Base-by-base conservation (phyloP, 495 filamentous ascomycete species). In the Penicillium mononematosum region DNA sequence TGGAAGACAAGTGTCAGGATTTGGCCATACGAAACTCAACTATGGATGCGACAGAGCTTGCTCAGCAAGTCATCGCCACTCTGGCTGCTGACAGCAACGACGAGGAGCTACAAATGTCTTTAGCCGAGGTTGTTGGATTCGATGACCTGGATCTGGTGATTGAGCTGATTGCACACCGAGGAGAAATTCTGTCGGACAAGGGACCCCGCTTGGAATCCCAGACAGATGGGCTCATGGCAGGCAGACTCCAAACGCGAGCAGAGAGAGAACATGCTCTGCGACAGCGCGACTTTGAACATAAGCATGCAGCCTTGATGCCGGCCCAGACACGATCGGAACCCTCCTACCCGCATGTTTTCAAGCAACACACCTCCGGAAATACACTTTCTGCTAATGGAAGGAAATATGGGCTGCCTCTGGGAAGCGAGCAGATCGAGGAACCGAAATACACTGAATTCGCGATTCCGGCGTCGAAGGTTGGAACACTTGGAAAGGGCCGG, bases 301-400 rank as follows among this genome's bases (percentile, higher is more conserved):
- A 99, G 69, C 76, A 81, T 66, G 79, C 89, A 24, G 60, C 82
- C 9, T 70, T 98, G 51, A 81, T 83, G 17, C 81, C 89, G 12
- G 76, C 76, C 4, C 72, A 83, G 44, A 75, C 84, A 43, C 82
- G 88, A 55, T 77, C 85, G 50, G 83, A 81, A 41, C 77, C 79
- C 8, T 73, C 87, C 36, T 98, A 98, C 74, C 94, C 94, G 6
- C 95, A 99, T 70, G 89, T 99, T 0, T 99, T 96, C 77, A 88
- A 86, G 55, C 70, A 79, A 8, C 86, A 94, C 62, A 82, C 82
- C 44, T 86, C 92, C 8, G 89, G 94, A 4, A 97, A 97, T 72
- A 88, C 84, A 1, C 76, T 98, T 14, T 88, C 85, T 41, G 72
- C 86, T 14, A 77, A 80, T 42, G 94, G 94, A 5, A 84, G 83